Conservation (phyloP, 805 yeast species). For the Starmerella riodocensis region DNA sequence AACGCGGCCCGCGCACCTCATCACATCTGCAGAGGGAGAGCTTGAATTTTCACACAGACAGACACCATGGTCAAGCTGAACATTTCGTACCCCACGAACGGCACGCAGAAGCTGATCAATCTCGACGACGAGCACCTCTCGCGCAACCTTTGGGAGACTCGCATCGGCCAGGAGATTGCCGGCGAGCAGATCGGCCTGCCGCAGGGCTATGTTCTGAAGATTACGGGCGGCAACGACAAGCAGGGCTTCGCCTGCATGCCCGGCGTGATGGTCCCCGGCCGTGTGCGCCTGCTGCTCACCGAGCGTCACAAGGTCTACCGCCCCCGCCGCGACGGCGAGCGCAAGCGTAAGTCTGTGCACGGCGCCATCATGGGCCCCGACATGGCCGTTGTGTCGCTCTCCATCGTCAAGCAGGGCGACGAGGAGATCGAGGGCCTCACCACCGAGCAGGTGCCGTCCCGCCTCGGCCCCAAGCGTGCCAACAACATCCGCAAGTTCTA, state of each 20-base stretch:
- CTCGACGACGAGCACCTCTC: conserved; percentile 98
- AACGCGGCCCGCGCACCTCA: background rate
- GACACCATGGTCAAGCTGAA: conserved; percentile 52
- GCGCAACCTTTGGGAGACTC: conserved; percentile 97
- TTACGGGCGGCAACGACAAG: conserved; percentile 99
- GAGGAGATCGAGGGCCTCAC: conserved; percentile 91
- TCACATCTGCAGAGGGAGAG: background rate
- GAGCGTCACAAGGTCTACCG: conserved; percentile 98
- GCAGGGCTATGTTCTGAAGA: conserved; percentile 97
- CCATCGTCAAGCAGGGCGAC: conserved; percentile 95
- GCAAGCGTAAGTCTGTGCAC: conserved; percentile 99
- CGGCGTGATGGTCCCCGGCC: conserved; percentile 99
- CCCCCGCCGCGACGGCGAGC: conserved; percentile 98
- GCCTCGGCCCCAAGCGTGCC: conserved; percentile 99
- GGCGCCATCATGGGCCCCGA: conserved; percentile 98
- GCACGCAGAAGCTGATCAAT: conserved; percentile 96
- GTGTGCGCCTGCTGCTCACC: conserved; percentile 89
- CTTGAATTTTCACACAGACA: conserved; percentile 12
- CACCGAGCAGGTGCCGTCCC: conserved; percentile 88
- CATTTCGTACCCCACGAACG: conserved; percentile 99
- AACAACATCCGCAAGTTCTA: conserved; percentile 99
- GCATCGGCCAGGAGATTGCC: conserved; percentile 99
- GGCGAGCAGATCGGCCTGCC: conserved; percentile 98
- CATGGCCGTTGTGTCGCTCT: conserved; percentile 87
- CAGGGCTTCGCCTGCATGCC: conserved; percentile 99